Evolutionary conservation across 2,329 filamentous ascomycete species (phyloP).

Genomic region (Clarireedia paspali): DNA sequence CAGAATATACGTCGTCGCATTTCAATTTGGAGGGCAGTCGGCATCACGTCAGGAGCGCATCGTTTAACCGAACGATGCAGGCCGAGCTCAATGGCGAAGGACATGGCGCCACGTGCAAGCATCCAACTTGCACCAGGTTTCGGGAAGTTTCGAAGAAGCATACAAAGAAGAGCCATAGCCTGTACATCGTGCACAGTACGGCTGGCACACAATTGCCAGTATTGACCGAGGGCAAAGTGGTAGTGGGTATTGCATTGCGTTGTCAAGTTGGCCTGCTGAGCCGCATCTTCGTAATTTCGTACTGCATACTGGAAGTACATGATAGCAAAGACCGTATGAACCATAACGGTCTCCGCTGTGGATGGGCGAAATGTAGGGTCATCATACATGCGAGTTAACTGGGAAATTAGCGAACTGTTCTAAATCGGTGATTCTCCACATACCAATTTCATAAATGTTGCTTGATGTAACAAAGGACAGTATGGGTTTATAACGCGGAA

Average conservation of each 20-base stretch:
- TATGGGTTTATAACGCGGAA: conserved; percentile 66
- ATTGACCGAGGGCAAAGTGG: conserved; percentile 63
- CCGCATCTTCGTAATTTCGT: conserved; percentile 52
- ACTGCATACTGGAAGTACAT: conserved; percentile 73
- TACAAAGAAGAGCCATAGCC: conserved; percentile 62
- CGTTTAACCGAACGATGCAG: conserved; percentile 64
- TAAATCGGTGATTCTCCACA: conserved; percentile 21
- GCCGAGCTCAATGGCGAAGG: conserved; percentile 65
- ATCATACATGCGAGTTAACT: conserved; percentile 62
- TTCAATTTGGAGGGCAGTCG: conserved; percentile 58
- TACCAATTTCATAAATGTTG: conserved; percentile 62
- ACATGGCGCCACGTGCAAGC: conserved; percentile 56
- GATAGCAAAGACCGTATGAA: conserved; percentile 73
- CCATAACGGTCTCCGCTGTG: conserved; percentile 57
- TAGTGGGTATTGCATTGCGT: conserved; percentile 69
- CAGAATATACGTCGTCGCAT: conserved; percentile 75
- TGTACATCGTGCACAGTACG: conserved; percentile 62
- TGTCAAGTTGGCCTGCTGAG: conserved; percentile 48
- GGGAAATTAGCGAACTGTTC: conserved; percentile 8
- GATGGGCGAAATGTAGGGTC: conserved; percentile 56
- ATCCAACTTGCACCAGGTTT: conserved; percentile 70
- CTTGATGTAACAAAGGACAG: conserved; percentile 69
- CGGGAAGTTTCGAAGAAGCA: conserved; percentile 68
- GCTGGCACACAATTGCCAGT: conserved; percentile 55
- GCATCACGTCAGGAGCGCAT: conserved; percentile 38